Conservation (phyloP, 1,284 basidiomycete species). For the Leccinum glutinopallens region DNA sequence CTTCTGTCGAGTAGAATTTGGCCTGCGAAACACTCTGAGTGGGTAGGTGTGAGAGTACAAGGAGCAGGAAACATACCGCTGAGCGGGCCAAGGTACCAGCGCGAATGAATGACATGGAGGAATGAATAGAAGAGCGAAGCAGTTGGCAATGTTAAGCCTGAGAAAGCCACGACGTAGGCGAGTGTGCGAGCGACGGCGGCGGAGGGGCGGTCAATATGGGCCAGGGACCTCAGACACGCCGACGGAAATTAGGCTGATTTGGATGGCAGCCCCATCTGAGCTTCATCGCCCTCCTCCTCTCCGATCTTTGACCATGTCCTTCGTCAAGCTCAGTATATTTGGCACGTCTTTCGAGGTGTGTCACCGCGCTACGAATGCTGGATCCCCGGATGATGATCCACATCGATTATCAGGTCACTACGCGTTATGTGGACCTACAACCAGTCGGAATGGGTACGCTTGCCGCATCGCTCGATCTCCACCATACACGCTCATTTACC, state of each 20-base stretch:
- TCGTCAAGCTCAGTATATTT: constrained; percentile 98
- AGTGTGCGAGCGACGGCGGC: background rate
- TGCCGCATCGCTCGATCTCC: constrained; percentile 26
- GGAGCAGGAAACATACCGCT: constrained; percentile 30
- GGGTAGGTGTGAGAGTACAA: background rate
- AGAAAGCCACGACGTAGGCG: constrained; percentile 16
- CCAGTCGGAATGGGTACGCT: constrained; percentile 97
- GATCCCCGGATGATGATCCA: constrained; percentile 23
- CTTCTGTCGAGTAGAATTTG: constrained; percentile 50
- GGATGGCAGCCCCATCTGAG: background rate
- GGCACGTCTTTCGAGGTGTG: constrained; percentile 91
- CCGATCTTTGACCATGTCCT: constrained; percentile 61
- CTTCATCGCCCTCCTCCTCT: constrained; percentile 2
- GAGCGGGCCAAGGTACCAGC: constrained; percentile 42
- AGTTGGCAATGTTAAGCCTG: constrained; percentile 22
- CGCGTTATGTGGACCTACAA: constrained; percentile 98
- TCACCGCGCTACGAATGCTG: constrained; percentile 17
- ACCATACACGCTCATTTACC: constrained; percentile 21
- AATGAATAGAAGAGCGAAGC: background rate
- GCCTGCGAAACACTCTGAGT: constrained; percentile 19
- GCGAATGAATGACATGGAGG: constrained; percentile 49
- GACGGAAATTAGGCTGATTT: constrained; percentile 18
- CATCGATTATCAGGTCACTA: constrained; percentile 72
- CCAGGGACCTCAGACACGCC: constrained; percentile 33
- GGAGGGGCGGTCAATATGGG: background rate